Evolutionary conservation across 306 rosid species (phyloP), one percentile per base, ranked within the genome.

Genomic region (Coriaria nepalensis): DNA sequence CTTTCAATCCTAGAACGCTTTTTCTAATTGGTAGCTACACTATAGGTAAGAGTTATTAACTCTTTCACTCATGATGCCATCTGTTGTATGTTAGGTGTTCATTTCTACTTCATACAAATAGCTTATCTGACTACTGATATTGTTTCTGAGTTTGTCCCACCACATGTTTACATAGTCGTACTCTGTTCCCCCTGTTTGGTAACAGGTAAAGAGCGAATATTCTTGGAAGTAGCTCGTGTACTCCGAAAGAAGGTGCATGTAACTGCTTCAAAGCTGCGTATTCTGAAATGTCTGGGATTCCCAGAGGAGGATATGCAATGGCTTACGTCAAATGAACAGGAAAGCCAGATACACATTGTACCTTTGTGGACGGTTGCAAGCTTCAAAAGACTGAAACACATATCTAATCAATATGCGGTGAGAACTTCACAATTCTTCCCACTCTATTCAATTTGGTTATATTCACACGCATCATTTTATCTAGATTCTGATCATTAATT

Each of bases 331-430:
- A 81, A 84, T 51, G 95, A 88, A 69, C 73, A 64, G 41, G 97
- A 88, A 77, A 88, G 93, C 78, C 83, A 81, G 54, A 76, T 88
- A 65, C 97, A 88, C 53, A 84, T 84, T 54, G 87, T 86, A 41
- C 97, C 97, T 29, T 62, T 88, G 95, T 84, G 97, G 97, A 78
- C 94, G 33, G 73, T 84, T 10, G 93, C 94, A 40, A 88, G 95
- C 83, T 81, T 81, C 66, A 88, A 88, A 72, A 75, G 97, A 60
- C 79, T 88, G 51, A 81, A 84, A 73, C 86, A 84, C 44, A 10
- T 88, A 50, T 69, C 97, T 55, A 70, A 68, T 70, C 95, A 84
- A 62, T 88, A 84, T 50, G 61, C 49, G 60, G 96, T 83, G 73
- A 69, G 83, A 29, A 40, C 12, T 45, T 45, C 35, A 9, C 35